Base-by-base conservation (phyloP, 768 basidiomycete species). In the Suillus cothurnatus region DNA sequence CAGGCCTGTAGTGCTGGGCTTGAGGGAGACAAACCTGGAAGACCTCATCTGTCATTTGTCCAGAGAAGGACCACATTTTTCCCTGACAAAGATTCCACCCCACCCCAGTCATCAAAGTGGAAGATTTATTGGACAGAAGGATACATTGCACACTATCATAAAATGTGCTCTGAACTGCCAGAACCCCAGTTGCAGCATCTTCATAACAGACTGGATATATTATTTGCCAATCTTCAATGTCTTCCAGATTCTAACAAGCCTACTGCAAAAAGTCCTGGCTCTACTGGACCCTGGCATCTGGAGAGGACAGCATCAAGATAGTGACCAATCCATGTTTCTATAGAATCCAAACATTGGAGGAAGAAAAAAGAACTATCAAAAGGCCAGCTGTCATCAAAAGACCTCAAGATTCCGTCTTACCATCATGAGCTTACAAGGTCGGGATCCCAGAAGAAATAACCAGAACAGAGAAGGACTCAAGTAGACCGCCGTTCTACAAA, bases 381-480 rank as follows among this genome's bases (percentile, higher is more conserved):
- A 43, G 41, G 19, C 41, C 41, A 21, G 41, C 41, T 43, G 19
- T 43, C 6, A 43, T 43, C 2, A 43, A 19, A 6, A 19, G 19
- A 43, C 41, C 41, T 3, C 41, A 43, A 21, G 41, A 43, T 21
- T 43, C 19, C 19, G 8, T 6, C 8, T 8, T 19, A 21, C 19
- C 0, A 21, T 43, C 19, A 21, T 43, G 7, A 19, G 3, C 0
- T 8, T 21, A 3, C 19, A 43, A 4, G 19, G 7, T 4, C 0
- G 6, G 17, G 3, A 43, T 43, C 7, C 7, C 0, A 4, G 19
- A 43, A 3, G 3, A 19, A 8, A 7, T 9, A 43, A 21, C 19
- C 19, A 43, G 8, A 43, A 39, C 39, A 39, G 17, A 17, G 39
- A 19, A 43, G 9, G 9, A 1, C 6, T 3, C 19, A 4, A 21